These are phyloP conservation scores for Mrakia gelida DNA, from an alignment of 768 basidiomycete species.

Conservation along the genomic window DNA sequence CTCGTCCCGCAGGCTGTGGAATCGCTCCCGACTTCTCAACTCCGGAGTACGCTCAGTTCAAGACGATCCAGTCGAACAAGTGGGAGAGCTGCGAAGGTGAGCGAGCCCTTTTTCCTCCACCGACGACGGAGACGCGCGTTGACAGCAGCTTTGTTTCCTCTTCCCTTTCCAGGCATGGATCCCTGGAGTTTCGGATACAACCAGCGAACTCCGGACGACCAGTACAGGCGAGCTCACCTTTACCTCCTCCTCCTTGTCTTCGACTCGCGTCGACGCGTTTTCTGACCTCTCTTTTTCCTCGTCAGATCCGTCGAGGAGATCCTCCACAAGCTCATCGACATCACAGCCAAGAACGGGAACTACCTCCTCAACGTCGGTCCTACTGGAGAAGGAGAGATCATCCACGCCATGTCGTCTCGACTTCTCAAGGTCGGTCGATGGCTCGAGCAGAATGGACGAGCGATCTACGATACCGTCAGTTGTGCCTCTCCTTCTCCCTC, in stretches of 20 bases:
- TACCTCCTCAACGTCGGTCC: constrained; percentile 57
- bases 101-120: not conserved
- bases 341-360: constrained; percentile 58
- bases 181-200: constrained; percentile 53
- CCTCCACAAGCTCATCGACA: constrained; percentile 54
- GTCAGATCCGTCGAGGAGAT: constrained; percentile 44
- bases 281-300: not conserved
- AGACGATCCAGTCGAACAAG: constrained; percentile 46
- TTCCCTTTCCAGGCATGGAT: constrained; percentile 40
- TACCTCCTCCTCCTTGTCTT: not conserved
- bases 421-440: constrained; percentile 55
- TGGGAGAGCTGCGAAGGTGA: constrained; percentile 60
- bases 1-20: constrained; percentile 49
- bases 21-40: constrained; percentile 56
- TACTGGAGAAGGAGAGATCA: constrained; percentile 55
- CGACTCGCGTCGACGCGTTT: not conserved
- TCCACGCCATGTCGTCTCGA: constrained; percentile 51
- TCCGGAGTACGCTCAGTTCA: constrained; percentile 55
- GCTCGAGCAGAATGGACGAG: constrained; percentile 53
- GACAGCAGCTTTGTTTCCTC: not conserved
- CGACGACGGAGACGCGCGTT: not conserved
- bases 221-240: constrained; percentile 51
- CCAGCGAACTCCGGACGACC: constrained; percentile 39
- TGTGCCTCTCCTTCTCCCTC: not conserved
- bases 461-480: constrained; percentile 55